Conservation (phyloP, 2,329 filamentous ascomycete species). For the Sphaerulina populicola region DNA sequence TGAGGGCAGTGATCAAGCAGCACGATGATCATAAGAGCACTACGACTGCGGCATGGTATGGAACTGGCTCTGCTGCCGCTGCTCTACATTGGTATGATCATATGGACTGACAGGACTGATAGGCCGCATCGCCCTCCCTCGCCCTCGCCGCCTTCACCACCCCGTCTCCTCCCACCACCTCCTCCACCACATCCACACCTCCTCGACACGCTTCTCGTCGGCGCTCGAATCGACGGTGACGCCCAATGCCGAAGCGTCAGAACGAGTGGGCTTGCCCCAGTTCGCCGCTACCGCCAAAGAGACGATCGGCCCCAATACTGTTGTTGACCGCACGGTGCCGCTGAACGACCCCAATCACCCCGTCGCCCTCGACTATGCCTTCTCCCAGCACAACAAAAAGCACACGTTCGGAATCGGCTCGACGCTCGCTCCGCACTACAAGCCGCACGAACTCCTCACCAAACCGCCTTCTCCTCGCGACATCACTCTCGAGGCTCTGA, state of each 20-base stretch:
- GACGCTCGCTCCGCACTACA: conserved; percentile 47
- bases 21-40: conserved; percentile 39
- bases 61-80: too few species aligned
- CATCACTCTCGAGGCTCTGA: conserved; percentile 80
- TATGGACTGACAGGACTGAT: too few species aligned
- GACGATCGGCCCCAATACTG: conserved; percentile 1
- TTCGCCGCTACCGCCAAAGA: conserved; percentile 8
- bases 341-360: conserved; percentile 31
- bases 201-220: too few species aligned
- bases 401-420: conserved; percentile 35
- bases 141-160: conserved; percentile 19
- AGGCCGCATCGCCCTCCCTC: conserved; percentile 34
- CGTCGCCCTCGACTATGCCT: conserved; percentile 37
- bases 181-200: too few species aligned
- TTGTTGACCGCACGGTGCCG: conserved; percentile 28
- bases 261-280: conserved; percentile 4
- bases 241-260: conserved; percentile 4
- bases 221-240: conserved; percentile 24
- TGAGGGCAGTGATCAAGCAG: neutral
- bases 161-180: conserved; percentile 24
- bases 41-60: conserved; percentile 32
- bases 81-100: too few species aligned
- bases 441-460: conserved; percentile 56
- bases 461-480: conserved; percentile 70
- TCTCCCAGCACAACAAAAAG: conserved; percentile 37